Conservation (phyloP, 768 basidiomycete genomes). For the Mrakia blollopis region DNA sequence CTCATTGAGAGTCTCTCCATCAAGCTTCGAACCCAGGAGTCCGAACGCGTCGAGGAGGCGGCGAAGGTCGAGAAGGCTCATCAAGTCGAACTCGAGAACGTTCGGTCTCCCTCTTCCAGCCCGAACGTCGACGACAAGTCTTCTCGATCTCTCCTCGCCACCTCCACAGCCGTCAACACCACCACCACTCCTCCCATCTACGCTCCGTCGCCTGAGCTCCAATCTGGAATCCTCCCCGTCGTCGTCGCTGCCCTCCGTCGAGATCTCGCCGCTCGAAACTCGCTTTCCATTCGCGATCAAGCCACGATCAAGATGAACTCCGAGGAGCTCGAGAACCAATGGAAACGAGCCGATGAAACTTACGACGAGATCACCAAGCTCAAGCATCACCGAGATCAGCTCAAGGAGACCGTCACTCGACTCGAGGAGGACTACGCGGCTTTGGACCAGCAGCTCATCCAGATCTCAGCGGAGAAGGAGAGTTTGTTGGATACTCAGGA, state of each 20-base stretch:
- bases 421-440: slow-evolving; percentile 40
- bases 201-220: neutral
- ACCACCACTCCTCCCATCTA: neutral
- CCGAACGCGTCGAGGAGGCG: neutral
- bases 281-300: neutral
- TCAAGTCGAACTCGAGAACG: slow-evolving; percentile 1
- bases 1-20: neutral
- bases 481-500: slow-evolving; percentile 21
- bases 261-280: neutral
- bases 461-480: slow-evolving; percentile 5
- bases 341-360: slow-evolving; percentile 59
- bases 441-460: neutral
- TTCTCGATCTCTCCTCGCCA: neutral
- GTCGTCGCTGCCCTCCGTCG: slow-evolving; percentile 22
- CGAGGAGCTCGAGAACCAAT: slow-evolving; percentile 64
- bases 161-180: neutral
- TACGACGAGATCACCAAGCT: slow-evolving; percentile 46
- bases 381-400: slow-evolving; percentile 30
- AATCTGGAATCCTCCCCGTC: neutral
- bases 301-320: slow-evolving; percentile 20
- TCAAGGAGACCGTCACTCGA: slow-evolving; percentile 40
- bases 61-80: neutral
- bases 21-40: neutral
- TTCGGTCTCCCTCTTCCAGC: no score
- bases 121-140: neutral